Evolutionary conservation across 345 rosid species (phyloP), one percentile per base, ranked within the genome.

Genomic region (Eucalyptus cloeziana): DNA sequence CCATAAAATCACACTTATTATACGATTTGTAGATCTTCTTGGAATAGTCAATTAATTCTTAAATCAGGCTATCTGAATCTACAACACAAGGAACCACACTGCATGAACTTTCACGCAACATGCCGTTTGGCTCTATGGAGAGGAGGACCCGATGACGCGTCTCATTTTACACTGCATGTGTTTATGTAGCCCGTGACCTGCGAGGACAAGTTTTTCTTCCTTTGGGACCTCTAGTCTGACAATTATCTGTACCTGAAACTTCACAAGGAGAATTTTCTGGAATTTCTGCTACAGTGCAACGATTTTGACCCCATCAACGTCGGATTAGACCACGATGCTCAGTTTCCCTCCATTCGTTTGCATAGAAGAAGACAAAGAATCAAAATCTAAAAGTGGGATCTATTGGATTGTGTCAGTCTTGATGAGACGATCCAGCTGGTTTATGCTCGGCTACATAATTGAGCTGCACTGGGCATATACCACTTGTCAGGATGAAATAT

Each of bases 221-320:
- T 71, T 37, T 10, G 45, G 83, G 45, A 37, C 45, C 45, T 16
- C 81, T 19, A 1, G 40, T 64, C 21, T 7, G 40, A n/a, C 76
- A n/a, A 64, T 62, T 62, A 62, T 30, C 1, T 27, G 69, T 6
- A 62, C 10, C 37, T 8, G 21, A 7, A 16, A 31, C 11, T 64
- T 67, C 76, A n/a, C 21, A 0, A 0, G 11, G 22, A 31, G 12
- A 16, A 10, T 8, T 31, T 31, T 67, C 79, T 0, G 2, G 25
- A 4, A 33, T 71, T 71, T 33, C 44, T 17, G 44, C 81, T 33
- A 19, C 81, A 9, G 44, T 69, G 3, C 44, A 21, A 69, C 7
- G 80, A 33, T 69, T n/a, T 19, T 33, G 81, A 17, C 81, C 4
- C 44, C 25, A 31, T 16, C 43, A 31, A 2, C 79, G 24, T 2